Evolutionary conservation across 2,329 filamentous ascomycete genomes (phyloP).

Genomic region (Intubia oerlemansii): DNA sequence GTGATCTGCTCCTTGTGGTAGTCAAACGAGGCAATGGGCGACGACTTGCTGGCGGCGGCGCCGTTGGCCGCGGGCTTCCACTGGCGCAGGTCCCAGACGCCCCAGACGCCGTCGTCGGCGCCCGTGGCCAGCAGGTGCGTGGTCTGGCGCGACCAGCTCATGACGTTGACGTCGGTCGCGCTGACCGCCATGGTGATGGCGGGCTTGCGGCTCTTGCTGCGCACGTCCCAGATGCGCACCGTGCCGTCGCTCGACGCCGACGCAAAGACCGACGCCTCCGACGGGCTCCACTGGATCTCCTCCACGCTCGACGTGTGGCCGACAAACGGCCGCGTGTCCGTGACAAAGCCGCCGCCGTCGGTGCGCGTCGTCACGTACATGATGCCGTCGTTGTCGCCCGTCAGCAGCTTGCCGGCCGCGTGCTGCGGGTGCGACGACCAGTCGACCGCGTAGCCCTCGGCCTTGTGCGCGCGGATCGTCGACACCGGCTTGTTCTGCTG

Average conservation of each 20-base stretch:
- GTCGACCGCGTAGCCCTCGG: slow-evolving; percentile 90
- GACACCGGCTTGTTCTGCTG: slow-evolving; percentile 75
- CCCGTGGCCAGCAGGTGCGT: slow-evolving; percentile 79
- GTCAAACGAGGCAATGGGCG: slow-evolving; percentile 76
- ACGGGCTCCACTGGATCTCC: slow-evolving; percentile 92
- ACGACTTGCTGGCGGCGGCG: slow-evolving; percentile 23
- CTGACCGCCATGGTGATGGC: slow-evolving; percentile 74
- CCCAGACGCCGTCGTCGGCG: slow-evolving; percentile 85
- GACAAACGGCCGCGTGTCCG: slow-evolving; percentile 62
- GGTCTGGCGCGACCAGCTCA: slow-evolving; percentile 83
- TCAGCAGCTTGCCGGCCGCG: slow-evolving; percentile 66
- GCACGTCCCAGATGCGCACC: slow-evolving; percentile 86
- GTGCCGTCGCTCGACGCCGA: slow-evolving; percentile 88
- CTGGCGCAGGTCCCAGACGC: slow-evolving; percentile 85
- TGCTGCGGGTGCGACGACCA: slow-evolving; percentile 72
- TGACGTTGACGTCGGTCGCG: slow-evolving; percentile 77
- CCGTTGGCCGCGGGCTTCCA: slow-evolving; percentile 49
- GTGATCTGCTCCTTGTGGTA: slow-evolving; percentile 97
- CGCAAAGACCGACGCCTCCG: slow-evolving; percentile 81
- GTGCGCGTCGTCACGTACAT: slow-evolving; percentile 79
- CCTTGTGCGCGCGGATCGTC: slow-evolving; percentile 77
- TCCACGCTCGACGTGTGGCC: slow-evolving; percentile 77
- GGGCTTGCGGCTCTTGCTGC: slow-evolving; percentile 74
- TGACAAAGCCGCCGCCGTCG: slow-evolving; percentile 75
- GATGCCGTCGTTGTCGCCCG: slow-evolving; percentile 73